Percentiles rank a stretch among this genome's conserved stretches.
phyloP scores from a whole-genome alignment of 2,329 filamentous ascomycete genomes.

The Chlorencoelia australis region DNA sequence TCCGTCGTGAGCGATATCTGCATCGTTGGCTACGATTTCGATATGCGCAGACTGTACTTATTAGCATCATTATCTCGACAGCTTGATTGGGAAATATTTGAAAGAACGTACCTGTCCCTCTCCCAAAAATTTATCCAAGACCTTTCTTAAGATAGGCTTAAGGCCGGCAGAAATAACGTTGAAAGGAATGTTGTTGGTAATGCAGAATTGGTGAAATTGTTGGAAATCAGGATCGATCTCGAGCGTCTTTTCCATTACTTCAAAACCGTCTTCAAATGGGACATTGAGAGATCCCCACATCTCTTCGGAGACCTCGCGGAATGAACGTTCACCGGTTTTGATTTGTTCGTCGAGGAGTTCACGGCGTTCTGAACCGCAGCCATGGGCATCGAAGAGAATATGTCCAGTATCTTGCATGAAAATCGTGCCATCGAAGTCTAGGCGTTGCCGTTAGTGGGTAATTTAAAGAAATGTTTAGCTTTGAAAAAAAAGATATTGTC shows the following conservation, averaged over 20 bases:
- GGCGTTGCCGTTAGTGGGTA: conserved; percentile 9
- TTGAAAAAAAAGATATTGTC: no score
- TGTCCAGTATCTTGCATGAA: conserved; percentile 64
- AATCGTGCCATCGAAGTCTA: conserved; percentile 63
- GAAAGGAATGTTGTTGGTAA: conserved; percentile 53
- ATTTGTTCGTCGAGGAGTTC: conserved; percentile 52
- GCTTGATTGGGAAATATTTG: no score
- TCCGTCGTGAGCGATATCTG: conserved; percentile 46
- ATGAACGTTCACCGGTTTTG: conserved; percentile 53
- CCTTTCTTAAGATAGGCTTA: conserved; percentile 50
- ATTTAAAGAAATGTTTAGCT: no score
- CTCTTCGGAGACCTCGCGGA: conserved; percentile 61
- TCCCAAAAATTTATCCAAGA: conserved; percentile 55
- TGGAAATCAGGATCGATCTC: conserved; percentile 55
- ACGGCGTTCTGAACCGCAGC: conserved; percentile 48
- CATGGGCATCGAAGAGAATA: conserved; percentile 55
- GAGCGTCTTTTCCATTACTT: conserved; percentile 50
- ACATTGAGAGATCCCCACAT: conserved; percentile 60
- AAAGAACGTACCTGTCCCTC: conserved; percentile 34
- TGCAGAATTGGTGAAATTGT: conserved; percentile 54
- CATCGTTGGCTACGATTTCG: conserved; percentile 60
- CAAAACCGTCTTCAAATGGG: conserved; percentile 58
- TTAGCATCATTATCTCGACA: neutral
- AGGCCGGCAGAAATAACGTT: conserved; percentile 60
- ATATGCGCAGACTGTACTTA: conserved; percentile 38